Conservation (phyloP, 2,329 filamentous ascomycete genomes). For the Fusarium napiforme region DNA sequence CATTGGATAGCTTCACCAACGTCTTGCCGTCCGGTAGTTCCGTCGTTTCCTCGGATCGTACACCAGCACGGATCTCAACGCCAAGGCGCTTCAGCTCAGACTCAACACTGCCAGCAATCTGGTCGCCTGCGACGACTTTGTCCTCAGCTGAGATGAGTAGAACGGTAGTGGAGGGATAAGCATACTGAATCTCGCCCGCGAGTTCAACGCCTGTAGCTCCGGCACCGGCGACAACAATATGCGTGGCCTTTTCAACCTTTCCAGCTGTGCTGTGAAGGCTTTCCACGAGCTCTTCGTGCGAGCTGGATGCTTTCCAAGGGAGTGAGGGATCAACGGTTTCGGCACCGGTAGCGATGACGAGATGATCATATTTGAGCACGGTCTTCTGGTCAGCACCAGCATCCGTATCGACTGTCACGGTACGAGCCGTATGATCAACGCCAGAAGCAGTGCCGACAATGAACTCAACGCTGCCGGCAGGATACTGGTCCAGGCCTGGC, state of each 20-base stretch:
- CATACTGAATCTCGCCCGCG: slow-evolving; percentile 64
- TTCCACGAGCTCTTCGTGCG: slow-evolving; percentile 56
- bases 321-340: slow-evolving; percentile 53
- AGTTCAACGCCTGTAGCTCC: slow-evolving; percentile 67
- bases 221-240: slow-evolving; percentile 67
- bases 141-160: slow-evolving; percentile 57
- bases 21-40: slow-evolving; percentile 57
- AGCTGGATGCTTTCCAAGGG: slow-evolving; percentile 64
- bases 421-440: slow-evolving; percentile 54
- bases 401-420: slow-evolving; percentile 53
- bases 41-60: slow-evolving; percentile 53
- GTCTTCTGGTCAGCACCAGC: slow-evolving; percentile 15
- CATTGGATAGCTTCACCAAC: slow-evolving; percentile 58
- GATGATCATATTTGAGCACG: slow-evolving; percentile 61
- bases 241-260: slow-evolving; percentile 57
- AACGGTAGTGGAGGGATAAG: slow-evolving; percentile 62
- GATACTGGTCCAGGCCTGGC: slow-evolving; percentile 62
- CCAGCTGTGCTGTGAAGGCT: slow-evolving; percentile 55
- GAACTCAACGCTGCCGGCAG: slow-evolving; percentile 60
- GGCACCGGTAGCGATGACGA: slow-evolving; percentile 68
- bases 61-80: slow-evolving; percentile 58
- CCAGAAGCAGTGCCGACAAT: slow-evolving; percentile 60
- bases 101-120: slow-evolving; percentile 54
- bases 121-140: slow-evolving; percentile 58
- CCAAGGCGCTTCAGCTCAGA: slow-evolving; percentile 64